Conservation (phyloP, 768 basidiomycete species). For the Termitomyces sp. region DNA sequence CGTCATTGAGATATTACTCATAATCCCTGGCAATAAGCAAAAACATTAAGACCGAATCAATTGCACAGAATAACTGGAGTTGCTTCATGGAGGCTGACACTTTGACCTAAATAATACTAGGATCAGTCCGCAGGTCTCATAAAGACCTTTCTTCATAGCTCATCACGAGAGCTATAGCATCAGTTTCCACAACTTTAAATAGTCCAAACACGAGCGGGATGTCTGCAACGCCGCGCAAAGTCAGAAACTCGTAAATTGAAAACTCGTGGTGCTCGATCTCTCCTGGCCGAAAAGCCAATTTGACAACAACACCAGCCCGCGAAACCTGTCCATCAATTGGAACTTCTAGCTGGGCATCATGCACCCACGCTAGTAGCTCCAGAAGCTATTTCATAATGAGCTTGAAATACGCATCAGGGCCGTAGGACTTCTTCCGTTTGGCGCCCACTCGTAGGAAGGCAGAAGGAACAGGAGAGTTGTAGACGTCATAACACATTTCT, state of each 20-base stretch:
- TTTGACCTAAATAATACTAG: neutral
- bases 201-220: slow-evolving; percentile 11
- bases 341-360: slow-evolving; percentile 4
- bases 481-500: slow-evolving; percentile 6
- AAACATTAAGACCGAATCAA: neutral
- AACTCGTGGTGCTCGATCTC: slow-evolving; percentile 12
- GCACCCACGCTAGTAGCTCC: slow-evolving; percentile 10
- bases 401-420: slow-evolving; percentile 4
- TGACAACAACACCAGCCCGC: slow-evolving; percentile 9
- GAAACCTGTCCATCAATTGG: neutral
- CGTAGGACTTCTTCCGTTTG: slow-evolving; percentile 1
- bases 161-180: slow-evolving; percentile 12
- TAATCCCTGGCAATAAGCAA: slow-evolving; percentile 2
- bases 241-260: slow-evolving; percentile 5
- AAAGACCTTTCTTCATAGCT: slow-evolving; percentile 7
- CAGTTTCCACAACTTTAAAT: slow-evolving; percentile 11
- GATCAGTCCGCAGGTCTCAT: neutral
- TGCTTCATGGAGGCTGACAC: slow-evolving; percentile 1
- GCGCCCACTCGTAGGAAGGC: slow-evolving; percentile 6
- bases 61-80: neutral
- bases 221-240: neutral
- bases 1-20: no score
- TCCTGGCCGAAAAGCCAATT: slow-evolving; percentile 9
- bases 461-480: slow-evolving; percentile 10
- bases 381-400: slow-evolving; percentile 4